Base-by-base conservation (phyloP, 306 rosid species). In the Castanea mollissima region DNA sequence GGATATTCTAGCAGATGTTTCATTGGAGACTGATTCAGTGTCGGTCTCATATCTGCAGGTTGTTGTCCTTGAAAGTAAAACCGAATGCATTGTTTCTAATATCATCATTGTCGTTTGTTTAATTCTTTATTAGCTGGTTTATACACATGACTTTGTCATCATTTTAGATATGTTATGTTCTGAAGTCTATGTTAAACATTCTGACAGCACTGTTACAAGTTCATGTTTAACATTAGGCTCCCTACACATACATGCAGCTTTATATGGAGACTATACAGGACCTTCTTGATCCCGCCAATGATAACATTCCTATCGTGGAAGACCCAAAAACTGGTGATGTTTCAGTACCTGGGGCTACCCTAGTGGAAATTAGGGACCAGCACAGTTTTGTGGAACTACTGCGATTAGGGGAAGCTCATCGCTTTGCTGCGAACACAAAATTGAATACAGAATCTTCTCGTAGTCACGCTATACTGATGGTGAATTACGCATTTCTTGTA, bases 241-340 rank as follows among this genome's bases (percentile, higher is more conserved):
- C 76, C 64, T 79, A 55, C 79, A 64, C 67, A 69, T 76, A 63
- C 71, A 38, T 85, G 75, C 88, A 96, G 99, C 99, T 96, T 76
- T 96, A 96, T 86, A 96, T 96, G 98, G 99, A 96, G 89, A 91
- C 94, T 55, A 90, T 96, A 82, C 98, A 93, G 76, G 98, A 96
- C 84, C 90, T 96, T 58, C 97, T 93, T 76, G 96, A 93, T 87
- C 99, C 99, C 16, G 68, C 96, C 70, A 96, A 96, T 74, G 99
- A 93, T 85, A 93, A 92, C 83, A 96, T 96, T 76, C 57, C 97
- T 75, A 91, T 96, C 2, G 86, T 90, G 68, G 99, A 96, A 81
- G 98, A 96, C 89, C 98, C 97, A 55, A 96, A 93, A 89, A 90
- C 97, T 15, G 98, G 98, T 15, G 98, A 96, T 90, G 98, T 96